Evolutionary conservation across 2,329 filamentous ascomycete genomes (phyloP).

Genomic region (Phaeosphaeriaceae sp.): DNA sequence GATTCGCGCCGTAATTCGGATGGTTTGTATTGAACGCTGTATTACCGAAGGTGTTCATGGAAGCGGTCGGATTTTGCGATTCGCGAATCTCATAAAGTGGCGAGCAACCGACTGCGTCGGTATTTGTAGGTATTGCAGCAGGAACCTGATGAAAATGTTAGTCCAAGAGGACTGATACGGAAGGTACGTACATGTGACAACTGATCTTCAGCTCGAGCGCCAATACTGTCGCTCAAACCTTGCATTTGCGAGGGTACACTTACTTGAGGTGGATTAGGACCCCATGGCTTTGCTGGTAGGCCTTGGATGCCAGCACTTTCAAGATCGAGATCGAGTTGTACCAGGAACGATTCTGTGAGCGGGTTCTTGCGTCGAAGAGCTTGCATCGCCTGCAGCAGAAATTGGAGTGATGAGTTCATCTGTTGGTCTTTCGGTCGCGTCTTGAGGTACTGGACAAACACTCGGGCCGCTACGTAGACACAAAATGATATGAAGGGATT

Average conservation of each 20-base stretch:
- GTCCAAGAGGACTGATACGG: conserved; percentile 21
- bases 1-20: neutral
- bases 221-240: conserved; percentile 10
- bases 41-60: conserved; percentile 38
- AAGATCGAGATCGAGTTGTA: conserved; percentile 90
- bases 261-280: conserved; percentile 19
- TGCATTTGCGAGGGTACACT: conserved; percentile 9
- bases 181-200: neutral
- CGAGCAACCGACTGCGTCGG: conserved; percentile 39
- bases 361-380: conserved; percentile 87
- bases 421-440: conserved; percentile 85
- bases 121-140: conserved; percentile 24
- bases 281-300: conserved; percentile 56
- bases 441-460: conserved; percentile 97
- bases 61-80: conserved; percentile 31
- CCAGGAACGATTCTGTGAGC: conserved; percentile 90
- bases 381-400: conserved; percentile 88
- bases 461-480: conserved; percentile 91
- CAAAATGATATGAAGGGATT: conserved; percentile 96
- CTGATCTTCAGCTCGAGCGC: neutral
- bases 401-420: conserved; percentile 82
- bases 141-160: conserved; percentile 21
- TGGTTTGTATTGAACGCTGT: conserved; percentile 4
- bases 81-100: conserved; percentile 46
- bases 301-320: conserved; percentile 68